Conservation (phyloP, 305 asterid species). For the Rubia occidens region DNA sequence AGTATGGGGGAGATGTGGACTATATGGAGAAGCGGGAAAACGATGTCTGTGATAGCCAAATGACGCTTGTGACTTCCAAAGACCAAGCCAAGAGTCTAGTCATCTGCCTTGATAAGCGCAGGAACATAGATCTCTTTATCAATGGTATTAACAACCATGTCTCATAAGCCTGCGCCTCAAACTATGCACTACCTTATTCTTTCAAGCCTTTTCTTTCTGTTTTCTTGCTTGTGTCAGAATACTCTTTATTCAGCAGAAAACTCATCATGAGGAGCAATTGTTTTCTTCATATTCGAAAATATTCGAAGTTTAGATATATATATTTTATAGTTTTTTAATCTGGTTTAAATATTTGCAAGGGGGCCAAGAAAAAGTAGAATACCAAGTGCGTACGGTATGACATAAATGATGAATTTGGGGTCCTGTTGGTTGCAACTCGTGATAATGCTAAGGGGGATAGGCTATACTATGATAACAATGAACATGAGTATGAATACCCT, state of each 20-base stretch:
- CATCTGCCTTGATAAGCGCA: slow-evolving; percentile 77
- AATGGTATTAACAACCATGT: slow-evolving; percentile 78
- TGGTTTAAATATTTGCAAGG: slow-evolving; percentile 42
- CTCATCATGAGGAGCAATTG: too few relatives aligned
- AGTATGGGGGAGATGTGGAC: slow-evolving; percentile 79
- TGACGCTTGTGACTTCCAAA: slow-evolving; percentile 70
- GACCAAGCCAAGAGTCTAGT: slow-evolving; percentile 51
- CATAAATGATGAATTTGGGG: slow-evolving; percentile 54
- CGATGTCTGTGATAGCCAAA: slow-evolving; percentile 77
- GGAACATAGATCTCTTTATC: slow-evolving; percentile 67
- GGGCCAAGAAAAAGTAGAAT: slow-evolving; percentile 65
- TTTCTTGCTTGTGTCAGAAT: neutral
- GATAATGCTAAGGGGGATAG: slow-evolving; percentile 79
- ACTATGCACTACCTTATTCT: slow-evolving; percentile 19
- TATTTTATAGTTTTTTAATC: slow-evolving; percentile 19
- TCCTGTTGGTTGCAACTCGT: slow-evolving; percentile 59
- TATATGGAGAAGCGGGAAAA: slow-evolving; percentile 56
- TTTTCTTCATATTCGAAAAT: neutral
- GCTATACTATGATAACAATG: slow-evolving; percentile 76
- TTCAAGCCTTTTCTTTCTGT: slow-evolving; percentile 12
- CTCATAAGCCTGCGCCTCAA: slow-evolving; percentile 37
- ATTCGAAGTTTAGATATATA: neutral
- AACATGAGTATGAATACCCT: slow-evolving; percentile 77
- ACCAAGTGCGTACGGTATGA: slow-evolving; percentile 67
- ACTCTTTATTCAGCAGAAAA: neutral